Evolutionary conservation across 768 basidiomycete species (phyloP), one percentile per base, ranked within the genome.

Genomic region (Ramaria sp.): DNA sequence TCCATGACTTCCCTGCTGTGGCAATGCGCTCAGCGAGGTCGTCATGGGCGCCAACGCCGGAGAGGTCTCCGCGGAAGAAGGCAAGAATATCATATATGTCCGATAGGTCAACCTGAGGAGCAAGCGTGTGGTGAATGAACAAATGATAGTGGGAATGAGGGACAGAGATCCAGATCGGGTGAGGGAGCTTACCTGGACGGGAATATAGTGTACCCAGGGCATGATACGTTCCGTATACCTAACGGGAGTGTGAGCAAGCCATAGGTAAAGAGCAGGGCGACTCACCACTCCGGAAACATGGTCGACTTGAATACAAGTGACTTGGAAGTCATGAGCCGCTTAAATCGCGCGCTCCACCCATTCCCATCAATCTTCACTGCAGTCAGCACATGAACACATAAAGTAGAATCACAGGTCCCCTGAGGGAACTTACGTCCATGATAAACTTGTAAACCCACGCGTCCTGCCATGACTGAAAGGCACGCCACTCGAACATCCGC

Each of bases 141-240:
- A 27, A 5, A 27, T 27, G 2, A 27, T 27, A 5, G 27, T 27
- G 27, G 27, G 27, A 27, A 20, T 20, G 30, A 56, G 69, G 31
- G 15, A 20, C 5, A 47, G 13, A 31, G 15, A 17, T 34, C 5
- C 57, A 27, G 10, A 48, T 15, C 1, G 58, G 24, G 24, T 27
- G 24, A 30, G 10, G n/a, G 39, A n/a, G 7, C 51, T 19, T 27
- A 57, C 55, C 60, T 82, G 78, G 3, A 88, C 72, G 1, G 86
- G 86, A 0, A 88, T 75, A 64, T 88, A 89, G 66, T 88, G 86
- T 10, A 86, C 72, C 84, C 85, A 87, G 0, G 85, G 82, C 31
- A 71, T 75, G 46, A 82, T 71, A 11, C 81, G 76, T 56, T 82
- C 78, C 13, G 68, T 71, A 59, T 70, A 83, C 81, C 80, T 81